Conservation (phyloP, 164 flowering plant genomes). For the Annona cherimola region DNA sequence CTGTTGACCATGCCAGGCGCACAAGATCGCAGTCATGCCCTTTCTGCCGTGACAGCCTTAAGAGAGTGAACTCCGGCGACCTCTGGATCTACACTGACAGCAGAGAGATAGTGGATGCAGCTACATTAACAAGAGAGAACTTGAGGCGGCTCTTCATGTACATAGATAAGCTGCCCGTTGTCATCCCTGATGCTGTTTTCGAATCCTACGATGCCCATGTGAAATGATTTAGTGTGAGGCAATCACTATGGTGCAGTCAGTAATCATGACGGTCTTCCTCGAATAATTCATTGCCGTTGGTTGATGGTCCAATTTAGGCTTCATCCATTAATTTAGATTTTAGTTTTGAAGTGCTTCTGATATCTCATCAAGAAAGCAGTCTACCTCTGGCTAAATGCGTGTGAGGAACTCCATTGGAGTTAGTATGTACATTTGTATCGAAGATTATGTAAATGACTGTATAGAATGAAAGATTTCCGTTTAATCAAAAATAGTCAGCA, state of each 20-base stretch:
- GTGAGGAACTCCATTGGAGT: background rate
- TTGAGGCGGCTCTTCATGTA: constrained; percentile 58
- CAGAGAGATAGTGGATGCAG: constrained; percentile 52
- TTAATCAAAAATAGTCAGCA: too few relatives aligned
- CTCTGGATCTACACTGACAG: constrained; percentile 65
- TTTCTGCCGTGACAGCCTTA: constrained; percentile 74
- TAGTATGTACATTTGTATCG: background rate
- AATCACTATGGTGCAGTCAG: background rate
- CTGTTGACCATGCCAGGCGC: constrained; percentile 38
- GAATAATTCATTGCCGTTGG: background rate
- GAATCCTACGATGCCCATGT: constrained; percentile 37
- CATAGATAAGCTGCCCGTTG: constrained; percentile 51
- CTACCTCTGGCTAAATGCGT: background rate
- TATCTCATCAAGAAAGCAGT: background rate
- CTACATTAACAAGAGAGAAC: constrained; percentile 57
- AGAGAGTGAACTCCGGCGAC: constrained; percentile 54
- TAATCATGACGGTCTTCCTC: background rate
- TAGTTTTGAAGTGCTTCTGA: background rate
- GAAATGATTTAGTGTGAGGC: constrained; percentile 1
- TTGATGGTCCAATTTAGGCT: background rate
- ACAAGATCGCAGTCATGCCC: constrained; percentile 83
- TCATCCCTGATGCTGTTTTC: constrained; percentile 39
- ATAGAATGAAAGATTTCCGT: background rate
- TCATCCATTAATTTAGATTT: background rate
- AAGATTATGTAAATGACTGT: background rate